These are phyloP conservation scores for Lachancea mirantina DNA, from an alignment of 805 yeast genomes.

Conservation along the genomic window DNA sequence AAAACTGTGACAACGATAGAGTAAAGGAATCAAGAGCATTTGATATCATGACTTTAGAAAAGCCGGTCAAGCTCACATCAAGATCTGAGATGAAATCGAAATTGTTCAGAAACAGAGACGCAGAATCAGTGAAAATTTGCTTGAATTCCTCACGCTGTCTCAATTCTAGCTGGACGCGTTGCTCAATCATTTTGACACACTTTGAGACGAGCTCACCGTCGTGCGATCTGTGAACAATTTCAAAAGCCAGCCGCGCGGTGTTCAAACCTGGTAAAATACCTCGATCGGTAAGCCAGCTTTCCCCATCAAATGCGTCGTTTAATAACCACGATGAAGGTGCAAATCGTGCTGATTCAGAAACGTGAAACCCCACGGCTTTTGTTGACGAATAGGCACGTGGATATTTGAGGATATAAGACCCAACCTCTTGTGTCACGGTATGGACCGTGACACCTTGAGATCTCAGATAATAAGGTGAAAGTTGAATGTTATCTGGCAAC, in stretches of 20 bases:
- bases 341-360: constrained; percentile 51
- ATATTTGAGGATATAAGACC: constrained; percentile 51
- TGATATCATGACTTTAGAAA: constrained; percentile 44
- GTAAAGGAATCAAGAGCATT: constrained; percentile 28
- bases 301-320: constrained; percentile 41
- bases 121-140: constrained; percentile 21
- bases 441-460: constrained; percentile 42
- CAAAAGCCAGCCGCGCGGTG: constrained; percentile 40
- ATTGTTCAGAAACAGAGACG: constrained; percentile 30
- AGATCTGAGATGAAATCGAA: constrained; percentile 48
- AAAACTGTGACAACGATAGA: constrained; percentile 30
- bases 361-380: constrained; percentile 48
- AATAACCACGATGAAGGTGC: constrained; percentile 55
- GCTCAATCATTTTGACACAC: constrained; percentile 31
- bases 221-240: constrained; percentile 37
- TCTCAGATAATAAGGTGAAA: constrained; percentile 45
- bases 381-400: constrained; percentile 48
- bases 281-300: constrained; percentile 44
- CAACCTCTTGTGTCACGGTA: constrained; percentile 50
- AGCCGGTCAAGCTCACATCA: constrained; percentile 43
- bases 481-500: constrained; percentile 23
- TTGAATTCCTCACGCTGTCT: constrained; percentile 35
- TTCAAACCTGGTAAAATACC: constrained; percentile 48
- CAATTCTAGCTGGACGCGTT: constrained; percentile 38
- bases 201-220: constrained; percentile 32